Evolutionary conservation across 176 grass and related monocot genomes (phyloP).

Genomic region (Cymbopogon citratus): DNA sequence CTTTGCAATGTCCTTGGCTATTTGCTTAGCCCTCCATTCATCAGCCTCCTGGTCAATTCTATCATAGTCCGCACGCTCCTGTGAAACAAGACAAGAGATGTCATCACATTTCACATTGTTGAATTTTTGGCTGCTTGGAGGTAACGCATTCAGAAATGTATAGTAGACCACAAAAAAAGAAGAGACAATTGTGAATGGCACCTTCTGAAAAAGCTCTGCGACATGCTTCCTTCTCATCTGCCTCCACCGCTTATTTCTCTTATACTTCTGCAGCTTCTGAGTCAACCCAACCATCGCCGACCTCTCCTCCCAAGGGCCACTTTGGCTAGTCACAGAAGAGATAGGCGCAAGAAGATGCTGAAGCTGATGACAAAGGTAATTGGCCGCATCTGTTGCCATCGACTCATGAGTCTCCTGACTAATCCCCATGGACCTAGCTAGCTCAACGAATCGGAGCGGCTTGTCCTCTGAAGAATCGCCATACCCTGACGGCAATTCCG

Average conservation of each 20-base stretch:
- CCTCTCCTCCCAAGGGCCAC: slow-evolving; percentile 54
- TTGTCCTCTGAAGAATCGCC: neutral
- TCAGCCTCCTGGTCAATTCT: slow-evolving; percentile 75
- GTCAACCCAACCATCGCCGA: slow-evolving; percentile 45
- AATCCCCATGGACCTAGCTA: slow-evolving; percentile 43
- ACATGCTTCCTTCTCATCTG: slow-evolving; percentile 69
- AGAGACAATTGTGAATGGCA: neutral
- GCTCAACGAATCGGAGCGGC: slow-evolving; percentile 18
- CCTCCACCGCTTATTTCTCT: slow-evolving; percentile 84
- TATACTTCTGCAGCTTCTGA: slow-evolving; percentile 81
- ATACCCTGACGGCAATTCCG: neutral
- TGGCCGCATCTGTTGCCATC: slow-evolving; percentile 57
- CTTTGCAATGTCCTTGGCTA: slow-evolving; percentile 78
- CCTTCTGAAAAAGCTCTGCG: slow-evolving; percentile 61
- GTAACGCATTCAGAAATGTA: neutral
- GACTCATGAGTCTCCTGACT: slow-evolving; percentile 50
- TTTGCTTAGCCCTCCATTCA: slow-evolving; percentile 88
- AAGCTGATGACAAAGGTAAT: slow-evolving; percentile 48
- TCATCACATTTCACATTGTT: neutral
- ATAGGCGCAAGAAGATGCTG: slow-evolving; percentile 60
- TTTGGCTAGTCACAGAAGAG: slow-evolving; percentile 32
- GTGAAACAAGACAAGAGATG: slow-evolving; percentile 16
- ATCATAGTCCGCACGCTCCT: slow-evolving; percentile 65
- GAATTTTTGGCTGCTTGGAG: neutral
- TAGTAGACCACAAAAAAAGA: neutral